phyloP scores from a whole-genome alignment of 192 early-diverging fungal genomes.

The Paraglomus occultum region DNA sequence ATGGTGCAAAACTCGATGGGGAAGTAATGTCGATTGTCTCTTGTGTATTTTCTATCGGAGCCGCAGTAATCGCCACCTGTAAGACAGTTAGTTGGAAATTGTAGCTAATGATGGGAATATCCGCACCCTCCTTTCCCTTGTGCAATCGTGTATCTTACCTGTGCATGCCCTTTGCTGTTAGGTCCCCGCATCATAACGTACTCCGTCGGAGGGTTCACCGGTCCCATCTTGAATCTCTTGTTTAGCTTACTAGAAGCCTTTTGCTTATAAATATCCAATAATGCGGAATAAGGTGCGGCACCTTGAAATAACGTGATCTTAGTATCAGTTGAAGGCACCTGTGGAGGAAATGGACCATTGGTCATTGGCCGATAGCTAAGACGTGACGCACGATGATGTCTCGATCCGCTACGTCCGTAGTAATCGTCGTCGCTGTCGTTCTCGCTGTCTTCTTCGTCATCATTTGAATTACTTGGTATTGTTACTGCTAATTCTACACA shows the following conservation, averaged over 20 bases:
- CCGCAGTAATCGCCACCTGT: constrained; percentile 58
- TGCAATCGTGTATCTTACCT: constrained; percentile 53
- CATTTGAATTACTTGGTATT: constrained; percentile 51
- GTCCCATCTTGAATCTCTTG: constrained; percentile 60
- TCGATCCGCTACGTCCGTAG: not conserved
- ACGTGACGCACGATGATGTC: not conserved
- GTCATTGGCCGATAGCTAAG: constrained; percentile 4
- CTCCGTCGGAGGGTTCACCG: constrained; percentile 72
- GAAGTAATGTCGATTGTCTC: constrained; percentile 16
- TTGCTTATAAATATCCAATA: constrained; percentile 83
- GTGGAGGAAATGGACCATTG: constrained; percentile 31
- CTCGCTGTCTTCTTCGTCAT: constrained; percentile 25
- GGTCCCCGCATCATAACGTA: constrained; percentile 97
- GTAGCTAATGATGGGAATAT: not conserved
- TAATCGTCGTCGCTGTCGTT: constrained; percentile 22
- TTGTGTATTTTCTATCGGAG: constrained; percentile 35
- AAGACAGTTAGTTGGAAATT: not conserved
- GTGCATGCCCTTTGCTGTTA: constrained; percentile 84
- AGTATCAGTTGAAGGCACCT: constrained; percentile 37
- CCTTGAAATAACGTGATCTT: constrained; percentile 88
- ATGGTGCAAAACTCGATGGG: not conserved
- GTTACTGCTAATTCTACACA: constrained; percentile 86
- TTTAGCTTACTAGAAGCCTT: constrained; percentile 64
- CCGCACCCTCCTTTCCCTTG: not conserved
- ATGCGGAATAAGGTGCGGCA: constrained; percentile 80